These are phyloP conservation scores for Alternaria infectoria DNA, from an alignment of 2,329 filamentous ascomycete genomes.

Conservation along the genomic window DNA sequence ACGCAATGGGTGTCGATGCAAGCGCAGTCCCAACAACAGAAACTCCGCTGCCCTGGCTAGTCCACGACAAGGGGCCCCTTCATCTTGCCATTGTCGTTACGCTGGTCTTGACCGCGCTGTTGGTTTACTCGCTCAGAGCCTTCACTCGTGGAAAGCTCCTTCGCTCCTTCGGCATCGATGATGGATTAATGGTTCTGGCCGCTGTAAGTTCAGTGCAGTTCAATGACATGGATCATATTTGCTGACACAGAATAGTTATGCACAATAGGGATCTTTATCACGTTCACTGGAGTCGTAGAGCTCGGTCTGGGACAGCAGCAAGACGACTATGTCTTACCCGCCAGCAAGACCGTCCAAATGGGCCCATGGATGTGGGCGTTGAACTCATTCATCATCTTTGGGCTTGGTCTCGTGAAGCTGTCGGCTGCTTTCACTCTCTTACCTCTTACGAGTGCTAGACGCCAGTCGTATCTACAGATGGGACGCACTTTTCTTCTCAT, in stretches of 20 bases:
- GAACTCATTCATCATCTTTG: conserved; percentile 50
- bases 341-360: background rate
- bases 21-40: conserved; percentile 9
- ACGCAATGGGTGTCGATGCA: conserved; percentile 31
- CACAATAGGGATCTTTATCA: conserved; percentile 7
- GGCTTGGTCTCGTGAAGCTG: conserved; percentile 55
- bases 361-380: conserved; percentile 11
- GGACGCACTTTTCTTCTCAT: conserved; percentile 34
- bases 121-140: conserved; percentile 50
- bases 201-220: conserved; percentile 34
- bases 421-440: conserved; percentile 56
- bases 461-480: conserved; percentile 44
- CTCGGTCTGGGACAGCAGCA: conserved; percentile 54
- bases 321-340: background rate
- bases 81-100: conserved; percentile 52
- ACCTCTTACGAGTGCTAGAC: conserved; percentile 44
- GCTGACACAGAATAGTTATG: conserved; percentile 4
- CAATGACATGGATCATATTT: background rate
- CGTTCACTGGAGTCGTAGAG: conserved; percentile 11
- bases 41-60: conserved; percentile 19
- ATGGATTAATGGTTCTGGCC: conserved; percentile 52
- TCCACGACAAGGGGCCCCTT: conserved; percentile 36
- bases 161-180: conserved; percentile 58
- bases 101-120: conserved; percentile 50
- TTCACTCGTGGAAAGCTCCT: conserved; percentile 57